Conservation (phyloP, 768 basidiomycete genomes). For the Boletales sp. region DNA sequence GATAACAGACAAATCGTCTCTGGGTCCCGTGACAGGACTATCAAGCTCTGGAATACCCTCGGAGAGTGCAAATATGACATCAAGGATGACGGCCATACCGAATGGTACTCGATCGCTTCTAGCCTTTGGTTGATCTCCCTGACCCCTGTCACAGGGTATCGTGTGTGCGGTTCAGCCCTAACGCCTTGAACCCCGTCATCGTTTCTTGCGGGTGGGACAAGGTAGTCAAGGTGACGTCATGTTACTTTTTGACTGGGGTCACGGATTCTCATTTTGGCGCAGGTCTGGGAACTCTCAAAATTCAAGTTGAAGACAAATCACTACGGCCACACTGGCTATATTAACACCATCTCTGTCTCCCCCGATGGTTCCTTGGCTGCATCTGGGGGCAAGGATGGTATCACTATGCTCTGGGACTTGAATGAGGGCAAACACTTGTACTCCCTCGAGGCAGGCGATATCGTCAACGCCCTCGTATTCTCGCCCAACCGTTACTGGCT, state of each 20-base stretch:
- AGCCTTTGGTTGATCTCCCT: not conserved
- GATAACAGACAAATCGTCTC: conserved; percentile 99
- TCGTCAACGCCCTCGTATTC: conserved; percentile 99
- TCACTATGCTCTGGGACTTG: conserved; percentile 99
- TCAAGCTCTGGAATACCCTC: conserved; percentile 99
- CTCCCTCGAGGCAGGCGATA: conserved; percentile 96
- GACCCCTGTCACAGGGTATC: conserved; percentile 68
- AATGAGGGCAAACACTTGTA: conserved; percentile 99
- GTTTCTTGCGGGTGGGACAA: conserved; percentile 99
- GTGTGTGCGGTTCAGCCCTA: conserved; percentile 98
- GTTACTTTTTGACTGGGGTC: not conserved
- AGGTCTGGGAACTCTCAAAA: conserved; percentile 99
- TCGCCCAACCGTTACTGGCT: conserved; percentile 99
- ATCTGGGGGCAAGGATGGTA: conserved; percentile 98
- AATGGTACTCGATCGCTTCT: conserved; percentile 57
- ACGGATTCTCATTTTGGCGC: conserved; percentile 30
- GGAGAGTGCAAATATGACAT: conserved; percentile 99
- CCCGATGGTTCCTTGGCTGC: conserved; percentile 99
- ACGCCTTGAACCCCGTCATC: conserved; percentile 95
- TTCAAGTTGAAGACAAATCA: conserved; percentile 99
- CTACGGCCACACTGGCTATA: conserved; percentile 98
- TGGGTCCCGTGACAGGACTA: conserved; percentile 92
- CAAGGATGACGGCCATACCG: conserved; percentile 96
- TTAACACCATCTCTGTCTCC: conserved; percentile 97
- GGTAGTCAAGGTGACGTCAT: conserved; percentile 87